A percentile compares a stretch with the other conserved stretches of the same genome.
Conservation (phyloP, 352 stramenopile genomes). For the Phytophthora ramorum region DNA sequence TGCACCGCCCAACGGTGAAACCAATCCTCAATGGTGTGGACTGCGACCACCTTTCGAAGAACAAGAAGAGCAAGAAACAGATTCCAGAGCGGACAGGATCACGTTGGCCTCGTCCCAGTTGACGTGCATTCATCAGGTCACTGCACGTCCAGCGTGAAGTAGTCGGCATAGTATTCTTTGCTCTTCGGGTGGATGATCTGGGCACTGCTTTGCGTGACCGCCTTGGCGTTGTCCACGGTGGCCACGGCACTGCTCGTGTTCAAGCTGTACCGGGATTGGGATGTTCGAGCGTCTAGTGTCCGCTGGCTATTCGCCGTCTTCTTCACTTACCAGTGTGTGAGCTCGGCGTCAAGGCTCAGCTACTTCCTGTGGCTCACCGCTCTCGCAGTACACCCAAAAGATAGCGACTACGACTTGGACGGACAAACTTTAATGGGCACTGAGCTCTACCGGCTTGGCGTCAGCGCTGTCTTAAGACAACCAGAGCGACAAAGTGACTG, state of each 20-base stretch:
- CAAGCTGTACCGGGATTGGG: conserved; percentile 45
- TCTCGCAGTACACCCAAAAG: neutral
- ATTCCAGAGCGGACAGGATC: conserved; percentile 8
- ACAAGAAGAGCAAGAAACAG: neutral
- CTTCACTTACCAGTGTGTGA: conserved; percentile 42
- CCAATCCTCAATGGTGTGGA: neutral
- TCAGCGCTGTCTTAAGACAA: conserved; percentile 35
- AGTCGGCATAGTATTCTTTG: conserved; percentile 12
- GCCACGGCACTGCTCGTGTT: conserved; percentile 31
- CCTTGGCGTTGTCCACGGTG: conserved; percentile 33
- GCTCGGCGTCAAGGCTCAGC: conserved; percentile 11
- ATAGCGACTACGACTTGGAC: conserved; percentile 8
- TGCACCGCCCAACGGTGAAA: neutral
- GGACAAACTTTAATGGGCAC: conserved; percentile 15
- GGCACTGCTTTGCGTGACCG: conserved; percentile 25
- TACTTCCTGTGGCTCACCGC: conserved; percentile 40
- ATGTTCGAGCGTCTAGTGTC: conserved; percentile 47
- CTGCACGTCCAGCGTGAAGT: conserved; percentile 4
- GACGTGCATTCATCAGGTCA: conserved; percentile 7
- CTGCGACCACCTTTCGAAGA: conserved; percentile 1
- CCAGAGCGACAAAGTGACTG: conserved; percentile 27
- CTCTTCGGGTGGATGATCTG: conserved; percentile 36
- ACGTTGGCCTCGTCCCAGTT: conserved; percentile 32
- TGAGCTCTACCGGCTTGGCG: conserved; percentile 40
- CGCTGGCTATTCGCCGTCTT: conserved; percentile 47